Evolutionary conservation across 176 grass and related monocot genomes (phyloP).

Genomic region (Cenchrus purpureus): DNA sequence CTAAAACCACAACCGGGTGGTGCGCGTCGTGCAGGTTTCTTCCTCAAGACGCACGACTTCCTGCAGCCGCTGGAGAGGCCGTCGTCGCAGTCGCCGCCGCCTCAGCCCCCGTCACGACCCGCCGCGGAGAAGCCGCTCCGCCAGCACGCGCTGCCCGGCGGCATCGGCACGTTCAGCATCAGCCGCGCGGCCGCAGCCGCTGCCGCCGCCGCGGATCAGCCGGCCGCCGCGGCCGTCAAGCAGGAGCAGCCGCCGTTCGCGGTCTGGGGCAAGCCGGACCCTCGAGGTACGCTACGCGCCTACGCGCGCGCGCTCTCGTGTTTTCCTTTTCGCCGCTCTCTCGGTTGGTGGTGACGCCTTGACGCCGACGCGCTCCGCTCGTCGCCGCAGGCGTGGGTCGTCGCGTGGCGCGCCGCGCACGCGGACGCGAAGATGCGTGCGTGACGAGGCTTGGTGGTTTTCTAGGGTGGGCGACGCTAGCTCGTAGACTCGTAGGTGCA

Average conservation of each 20-base stretch:
- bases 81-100: slow-evolving; percentile 21
- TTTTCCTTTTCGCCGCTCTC: not conserved
- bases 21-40: slow-evolving; percentile 47
- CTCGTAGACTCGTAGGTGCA: slow-evolving; percentile 5
- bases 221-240: slow-evolving; percentile 27
- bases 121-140: slow-evolving; percentile 27
- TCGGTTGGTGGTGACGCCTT: not conserved
- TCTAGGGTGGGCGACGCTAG: slow-evolving; percentile 44
- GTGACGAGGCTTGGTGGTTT: not conserved
- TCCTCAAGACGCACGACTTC: slow-evolving; percentile 84
- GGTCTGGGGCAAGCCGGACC: slow-evolving; percentile 47
- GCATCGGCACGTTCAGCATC: slow-evolving; percentile 72
- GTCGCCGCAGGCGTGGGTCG: not conserved
- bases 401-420: slow-evolving; percentile 6
- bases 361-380: not conserved
- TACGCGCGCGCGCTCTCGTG: not conserved
- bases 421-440: not conserved
- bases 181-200: slow-evolving; percentile 32
- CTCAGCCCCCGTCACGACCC: not conserved
- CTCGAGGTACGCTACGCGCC: slow-evolving; percentile 46
- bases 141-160: slow-evolving; percentile 63
- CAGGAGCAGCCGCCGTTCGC: slow-evolving; percentile 54
- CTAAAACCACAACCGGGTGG: not conserved
- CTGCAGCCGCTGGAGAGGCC: slow-evolving; percentile 57
- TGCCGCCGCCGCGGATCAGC: not conserved